Conservation (phyloP, 768 basidiomycete genomes). For the Tricholoma terreum region DNA sequence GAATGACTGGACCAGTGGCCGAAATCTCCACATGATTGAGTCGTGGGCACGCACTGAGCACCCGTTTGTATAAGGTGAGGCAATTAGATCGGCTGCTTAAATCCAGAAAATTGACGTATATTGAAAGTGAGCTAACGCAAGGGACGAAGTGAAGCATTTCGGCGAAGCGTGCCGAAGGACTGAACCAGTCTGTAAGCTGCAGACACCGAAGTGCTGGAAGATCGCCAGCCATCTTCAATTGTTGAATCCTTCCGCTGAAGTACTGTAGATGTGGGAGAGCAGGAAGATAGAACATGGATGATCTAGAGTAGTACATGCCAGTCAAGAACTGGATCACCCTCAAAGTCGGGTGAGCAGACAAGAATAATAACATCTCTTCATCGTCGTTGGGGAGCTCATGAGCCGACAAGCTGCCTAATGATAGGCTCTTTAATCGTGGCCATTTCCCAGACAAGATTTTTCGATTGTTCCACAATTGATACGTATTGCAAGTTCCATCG, state of each 20-base stretch:
- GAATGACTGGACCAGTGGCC: conserved; percentile 10
- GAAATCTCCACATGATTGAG: conserved; percentile 13
- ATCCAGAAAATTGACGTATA: conserved; percentile 19
- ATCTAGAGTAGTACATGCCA: conserved; percentile 7
- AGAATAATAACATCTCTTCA: conserved; percentile 8
- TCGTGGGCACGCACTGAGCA: conserved; percentile 10
- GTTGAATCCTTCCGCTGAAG: conserved; percentile 15
- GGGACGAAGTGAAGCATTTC: conserved; percentile 8
- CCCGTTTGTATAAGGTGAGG: conserved; percentile 10
- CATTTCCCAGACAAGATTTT: conserved; percentile 13
- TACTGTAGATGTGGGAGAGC: conserved; percentile 8
- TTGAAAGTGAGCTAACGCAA: conserved; percentile 7
- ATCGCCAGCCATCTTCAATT: conserved; percentile 10
- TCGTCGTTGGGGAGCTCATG: conserved; percentile 4
- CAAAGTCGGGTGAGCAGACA: conserved; percentile 14
- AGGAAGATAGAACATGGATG: conserved; percentile 9
- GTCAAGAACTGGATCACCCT: conserved; percentile 7
- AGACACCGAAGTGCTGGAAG: conserved; percentile 9
- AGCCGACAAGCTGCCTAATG: conserved; percentile 11
- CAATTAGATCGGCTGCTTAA: background rate
- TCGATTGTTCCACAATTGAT: conserved; percentile 12
- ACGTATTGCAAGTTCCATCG: conserved; percentile 15
- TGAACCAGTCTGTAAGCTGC: conserved; percentile 15
- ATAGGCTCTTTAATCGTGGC: conserved; percentile 11
- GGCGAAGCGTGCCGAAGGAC: conserved; percentile 16